These are phyloP conservation scores for Amylocystis lapponica DNA, from an alignment of 768 basidiomycete genomes.

Conservation along the genomic window DNA sequence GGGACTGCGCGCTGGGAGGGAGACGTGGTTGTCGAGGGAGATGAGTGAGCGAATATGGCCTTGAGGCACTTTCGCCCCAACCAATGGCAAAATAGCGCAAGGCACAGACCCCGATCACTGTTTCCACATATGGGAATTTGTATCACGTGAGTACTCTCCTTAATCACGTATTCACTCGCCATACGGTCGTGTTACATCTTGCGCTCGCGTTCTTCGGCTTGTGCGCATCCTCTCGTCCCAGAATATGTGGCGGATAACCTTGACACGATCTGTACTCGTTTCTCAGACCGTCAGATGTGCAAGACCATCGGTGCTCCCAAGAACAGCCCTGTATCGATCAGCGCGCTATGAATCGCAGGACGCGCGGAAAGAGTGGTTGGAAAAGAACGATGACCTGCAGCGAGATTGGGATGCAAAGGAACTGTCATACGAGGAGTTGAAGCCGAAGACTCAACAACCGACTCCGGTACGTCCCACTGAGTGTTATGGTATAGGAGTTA, in stretches of 20 bases:
- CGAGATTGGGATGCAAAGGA: constrained; percentile 74
- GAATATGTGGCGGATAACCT: no score
- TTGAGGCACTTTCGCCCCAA: constrained; percentile 38
- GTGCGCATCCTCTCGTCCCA: no score
- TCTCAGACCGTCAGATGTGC: no score
- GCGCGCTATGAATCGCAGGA: constrained; percentile 5
- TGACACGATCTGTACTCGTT: no score
- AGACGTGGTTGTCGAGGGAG: constrained; percentile 9
- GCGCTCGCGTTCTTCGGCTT: no score
- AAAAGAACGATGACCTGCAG: constrained; percentile 37
- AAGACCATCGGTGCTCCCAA: not conserved
- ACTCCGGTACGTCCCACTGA: constrained; percentile 43
- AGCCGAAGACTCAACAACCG: constrained; percentile 74
- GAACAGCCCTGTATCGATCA: not conserved
- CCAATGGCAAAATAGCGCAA: constrained; percentile 32
- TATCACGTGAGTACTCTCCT: no score
- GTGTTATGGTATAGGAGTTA: constrained; percentile 3
- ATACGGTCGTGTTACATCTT: no score
- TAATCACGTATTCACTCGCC: no score
- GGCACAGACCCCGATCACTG: not conserved
- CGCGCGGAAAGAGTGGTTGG: constrained; percentile 21
- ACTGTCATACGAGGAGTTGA: constrained; percentile 75
- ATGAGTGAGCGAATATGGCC: not conserved
- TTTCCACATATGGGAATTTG: not conserved
- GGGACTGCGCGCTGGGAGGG: not conserved